Base-by-base conservation (phyloP, 2,329 filamentous ascomycete species). In the Ascochyta pisi region DNA sequence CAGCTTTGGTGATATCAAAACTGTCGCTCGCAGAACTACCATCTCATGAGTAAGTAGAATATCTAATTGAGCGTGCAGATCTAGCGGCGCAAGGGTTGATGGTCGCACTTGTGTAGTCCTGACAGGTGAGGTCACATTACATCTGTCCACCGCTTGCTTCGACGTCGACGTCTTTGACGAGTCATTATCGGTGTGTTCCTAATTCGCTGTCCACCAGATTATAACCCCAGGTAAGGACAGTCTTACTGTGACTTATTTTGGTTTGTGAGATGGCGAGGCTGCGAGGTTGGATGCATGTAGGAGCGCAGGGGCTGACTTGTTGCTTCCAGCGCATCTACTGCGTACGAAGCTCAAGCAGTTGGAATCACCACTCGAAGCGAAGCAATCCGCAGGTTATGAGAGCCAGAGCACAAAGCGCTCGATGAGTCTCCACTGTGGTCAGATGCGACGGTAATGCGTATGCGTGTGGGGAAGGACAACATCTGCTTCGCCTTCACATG, bases 401-500 rank as follows among this genome's bases (percentile, higher is more conserved):
- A 29, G 8, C 31, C 31, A 26, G 26, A 22, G n/a, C 7, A n/a
- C 8, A n/a, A 22, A 42, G 29, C 8, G 22, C 12, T 22, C 37
- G 15, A 16, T 23, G 8, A 10, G 9, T 8, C 23, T 8, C 19
- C 27, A n/a, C 13, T 15, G 23, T 22, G 27, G 15, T 39, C 29
- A 38, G 29, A 31, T 35, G 24, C 12, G 23, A 47, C 15, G 23
- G n/a, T 15, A 29, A 12, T 33, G 39, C 37, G 37, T 39, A 42
- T 50, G 42, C 41, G 23, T 26, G 41, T 42, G 42, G 29, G 53
- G 47, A 56, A 27, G 38, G 42, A 51, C 47, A 39, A 13, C 49
- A 42, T 53, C 23, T 50, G 50, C 27, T 49, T 51, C 44, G 48
- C 43, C 42, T 45, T 54, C 50, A 50, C 55, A 29, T 34, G 42